Percentiles rank a stretch among this genome's conserved stretches.
Conservation (phyloP, 2,329 filamentous ascomycete species). For the Ophiostoma fasciatum region DNA sequence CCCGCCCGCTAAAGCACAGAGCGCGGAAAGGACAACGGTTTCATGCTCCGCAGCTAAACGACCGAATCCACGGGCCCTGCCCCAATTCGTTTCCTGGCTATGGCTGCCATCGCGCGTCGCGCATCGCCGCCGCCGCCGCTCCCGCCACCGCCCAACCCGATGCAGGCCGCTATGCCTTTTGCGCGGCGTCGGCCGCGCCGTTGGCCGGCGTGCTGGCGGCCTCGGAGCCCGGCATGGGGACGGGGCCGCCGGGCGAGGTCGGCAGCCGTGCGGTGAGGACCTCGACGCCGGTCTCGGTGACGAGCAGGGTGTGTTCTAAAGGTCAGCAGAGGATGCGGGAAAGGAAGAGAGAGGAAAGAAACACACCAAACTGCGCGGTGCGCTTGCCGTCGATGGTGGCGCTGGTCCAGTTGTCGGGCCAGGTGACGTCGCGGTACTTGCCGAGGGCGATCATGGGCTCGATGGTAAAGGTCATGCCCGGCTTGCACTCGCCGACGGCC, state of each 20-base stretch:
- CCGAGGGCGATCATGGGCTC: conserved; percentile 96
- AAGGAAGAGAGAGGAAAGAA: background rate
- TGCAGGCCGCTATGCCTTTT: too few species aligned
- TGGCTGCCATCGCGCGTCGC: too few species aligned
- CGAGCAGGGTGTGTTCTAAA: conserved; percentile 65
- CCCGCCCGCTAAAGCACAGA: too few species aligned
- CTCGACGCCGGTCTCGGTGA: conserved; percentile 74
- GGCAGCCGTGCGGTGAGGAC: conserved; percentile 60
- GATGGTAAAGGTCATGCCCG: conserved; percentile 97
- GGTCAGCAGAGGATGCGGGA: background rate
- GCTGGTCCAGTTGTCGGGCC: conserved; percentile 98
- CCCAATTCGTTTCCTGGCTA: too few species aligned
- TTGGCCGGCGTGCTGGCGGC: too few species aligned
- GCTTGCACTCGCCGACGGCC: conserved; percentile 83
- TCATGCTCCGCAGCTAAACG: too few species aligned
- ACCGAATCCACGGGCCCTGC: too few species aligned
- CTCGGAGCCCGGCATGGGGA: conserved; percentile 35
- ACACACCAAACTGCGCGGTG: conserved; percentile 82
- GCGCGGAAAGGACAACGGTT: too few species aligned
- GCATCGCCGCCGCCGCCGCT: too few species aligned
- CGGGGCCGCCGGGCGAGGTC: conserved; percentile 61
- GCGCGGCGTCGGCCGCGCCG: too few species aligned
- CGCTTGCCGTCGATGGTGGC: conserved; percentile 77
- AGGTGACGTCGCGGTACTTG: conserved; percentile 82
- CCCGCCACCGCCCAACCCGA: too few species aligned